A percentile compares a stretch with the other conserved stretches of the same genome.
These are phyloP conservation scores for Boletus tylopilopsis DNA, from an alignment of 768 basidiomycete genomes.

Conservation along the genomic window DNA sequence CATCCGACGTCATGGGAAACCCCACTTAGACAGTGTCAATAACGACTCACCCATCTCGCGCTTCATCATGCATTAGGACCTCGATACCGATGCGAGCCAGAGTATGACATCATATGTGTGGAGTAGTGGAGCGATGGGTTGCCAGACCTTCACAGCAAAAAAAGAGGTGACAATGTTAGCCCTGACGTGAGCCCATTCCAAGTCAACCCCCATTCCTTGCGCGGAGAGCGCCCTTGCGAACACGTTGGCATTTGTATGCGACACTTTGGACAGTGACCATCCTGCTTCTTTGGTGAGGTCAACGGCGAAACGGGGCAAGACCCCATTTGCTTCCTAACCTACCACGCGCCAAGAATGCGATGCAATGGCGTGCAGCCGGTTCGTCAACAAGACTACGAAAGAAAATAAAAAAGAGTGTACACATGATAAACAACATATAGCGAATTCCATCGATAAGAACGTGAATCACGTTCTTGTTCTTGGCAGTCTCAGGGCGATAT, in stretches of 20 bases:
- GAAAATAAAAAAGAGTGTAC: too few species aligned
- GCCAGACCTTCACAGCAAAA: too few species aligned
- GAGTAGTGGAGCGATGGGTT: slow-evolving; percentile 1
- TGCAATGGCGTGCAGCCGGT: background rate
- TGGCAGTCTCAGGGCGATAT: too few species aligned
- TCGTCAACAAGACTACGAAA: background rate
- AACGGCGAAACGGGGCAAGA: background rate
- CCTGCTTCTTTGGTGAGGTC: background rate
- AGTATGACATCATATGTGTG: background rate
- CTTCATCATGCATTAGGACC: too few species aligned
- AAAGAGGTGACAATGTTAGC: too few species aligned
- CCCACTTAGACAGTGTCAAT: too few species aligned
- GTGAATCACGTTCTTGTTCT: slow-evolving; percentile 1
- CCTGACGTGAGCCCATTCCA: background rate
- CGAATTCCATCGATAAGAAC: background rate
- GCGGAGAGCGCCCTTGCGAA: too few species aligned
- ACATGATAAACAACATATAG: background rate
- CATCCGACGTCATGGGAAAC: too few species aligned
- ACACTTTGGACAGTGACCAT: background rate
- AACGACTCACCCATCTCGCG: too few species aligned
- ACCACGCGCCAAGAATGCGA: background rate
- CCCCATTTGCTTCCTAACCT: background rate
- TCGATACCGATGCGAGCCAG: background rate
- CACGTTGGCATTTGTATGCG: too few species aligned
- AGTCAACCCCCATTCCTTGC: background rate